phyloP scores from a whole-genome alignment of 2,329 filamentous ascomycete genomes.

The Chaetothyriales sp. region DNA sequence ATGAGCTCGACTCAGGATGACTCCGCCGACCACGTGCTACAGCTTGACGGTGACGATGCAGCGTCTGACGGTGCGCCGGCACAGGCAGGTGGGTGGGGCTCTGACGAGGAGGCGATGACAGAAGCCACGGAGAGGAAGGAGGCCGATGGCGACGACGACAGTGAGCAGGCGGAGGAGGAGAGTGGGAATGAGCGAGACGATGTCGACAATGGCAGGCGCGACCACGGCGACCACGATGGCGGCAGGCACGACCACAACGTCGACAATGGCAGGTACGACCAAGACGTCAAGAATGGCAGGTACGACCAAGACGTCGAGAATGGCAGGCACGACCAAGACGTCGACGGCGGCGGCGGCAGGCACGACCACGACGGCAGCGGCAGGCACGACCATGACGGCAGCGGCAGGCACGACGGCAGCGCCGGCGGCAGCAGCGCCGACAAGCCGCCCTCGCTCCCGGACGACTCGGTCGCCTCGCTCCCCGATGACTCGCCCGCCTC shows the following conservation, averaged over 20 bases:
- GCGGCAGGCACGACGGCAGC: too few species aligned
- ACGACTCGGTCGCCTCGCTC: too few species aligned
- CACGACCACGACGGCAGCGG: too few species aligned
- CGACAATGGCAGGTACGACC: too few species aligned
- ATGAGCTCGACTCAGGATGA: slow-evolving; percentile 1
- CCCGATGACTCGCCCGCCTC: too few species aligned
- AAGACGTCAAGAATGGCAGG: too few species aligned
- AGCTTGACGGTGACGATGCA: background rate
- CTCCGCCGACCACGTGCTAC: background rate
- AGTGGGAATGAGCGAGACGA: slow-evolving; percentile 1
- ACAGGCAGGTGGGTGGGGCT: background rate
- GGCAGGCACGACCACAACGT: too few species aligned
- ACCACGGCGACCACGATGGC: too few species aligned
- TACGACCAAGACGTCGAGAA: too few species aligned
- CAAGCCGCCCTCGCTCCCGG: slow-evolving; percentile 61
- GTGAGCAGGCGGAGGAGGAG: background rate
- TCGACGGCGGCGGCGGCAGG: too few species aligned
- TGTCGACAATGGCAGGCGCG: slow-evolving; percentile 19
- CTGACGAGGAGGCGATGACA: background rate
- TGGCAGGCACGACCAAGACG: too few species aligned
- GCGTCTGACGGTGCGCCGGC: background rate
- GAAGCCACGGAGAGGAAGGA: background rate
- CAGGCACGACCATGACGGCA: too few species aligned
- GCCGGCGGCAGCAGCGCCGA: slow-evolving; percentile 40
- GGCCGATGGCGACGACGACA: background rate